Evolutionary conservation across 768 basidiomycete genomes (phyloP), one percentile per base, ranked within the genome.

Genomic region (Fistulinella prunicolor): DNA sequence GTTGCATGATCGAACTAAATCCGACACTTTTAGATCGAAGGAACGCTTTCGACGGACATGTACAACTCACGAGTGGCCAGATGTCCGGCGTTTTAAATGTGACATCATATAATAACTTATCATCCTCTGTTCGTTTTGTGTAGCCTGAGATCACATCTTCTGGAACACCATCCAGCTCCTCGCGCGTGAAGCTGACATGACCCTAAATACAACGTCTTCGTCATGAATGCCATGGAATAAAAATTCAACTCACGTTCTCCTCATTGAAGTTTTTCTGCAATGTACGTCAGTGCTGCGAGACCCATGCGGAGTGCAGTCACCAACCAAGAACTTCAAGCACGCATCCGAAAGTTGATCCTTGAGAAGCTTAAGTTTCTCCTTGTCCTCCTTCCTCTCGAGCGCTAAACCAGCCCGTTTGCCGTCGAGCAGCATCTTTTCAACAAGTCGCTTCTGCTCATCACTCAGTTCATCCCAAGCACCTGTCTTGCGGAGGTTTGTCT

Each of bases 1-100:
- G 80, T 73, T 1, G 89, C 88, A 50, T 76, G 85, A 78, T 89
- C 88, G 70, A 88, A 82, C 88, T 88, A 50, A 22, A 51, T 20
- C 13, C 26, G 8, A 17, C 6, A 9, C 9, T 21, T 19, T 55
- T n/a, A 56, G 29, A 35, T 6, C 12, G 5, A 20, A 20, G 3
- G 7, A 7, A 37, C 0, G 22, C 10, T 10, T 30, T 38, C 26
- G 9, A 38, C 12, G 14, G 22, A 10, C 10, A 26, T 17, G n/a
- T 12, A 9, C 30, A 9, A 68, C 80, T 47, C 56, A 86, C 87
- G 39, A 90, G 48, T 0, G 87, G 89, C 70, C 82, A 79, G 56
- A 89, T 86, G 59, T 89, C 88, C 1, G 88, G 86, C 0, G 86
- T 86, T 68, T 89, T 90, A 73, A 77, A 87, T 1, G 87, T 87